Percentiles rank a stretch among this genome's conserved stretches.
Conservation (phyloP, 495 filamentous ascomycete species). For the Oleoguttula mirabilis region DNA sequence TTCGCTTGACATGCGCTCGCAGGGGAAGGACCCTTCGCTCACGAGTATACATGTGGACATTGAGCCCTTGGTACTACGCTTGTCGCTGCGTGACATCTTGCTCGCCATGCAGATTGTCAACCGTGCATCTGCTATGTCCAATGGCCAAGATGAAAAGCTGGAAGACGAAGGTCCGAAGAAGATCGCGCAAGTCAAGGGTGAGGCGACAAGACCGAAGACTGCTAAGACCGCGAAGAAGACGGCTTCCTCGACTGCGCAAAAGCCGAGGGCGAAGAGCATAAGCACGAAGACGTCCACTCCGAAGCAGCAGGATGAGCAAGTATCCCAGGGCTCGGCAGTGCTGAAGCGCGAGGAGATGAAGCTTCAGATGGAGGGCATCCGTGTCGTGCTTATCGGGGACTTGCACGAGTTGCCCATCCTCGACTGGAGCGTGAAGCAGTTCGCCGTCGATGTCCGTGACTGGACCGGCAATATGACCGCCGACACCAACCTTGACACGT, state of each 20-base stretch:
- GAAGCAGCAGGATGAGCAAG: constrained; percentile 21
- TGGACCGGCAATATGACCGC: constrained; percentile 83
- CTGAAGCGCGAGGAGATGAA: constrained; percentile 74
- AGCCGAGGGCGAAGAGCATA: constrained; percentile 33
- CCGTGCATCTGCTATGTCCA: constrained; percentile 81
- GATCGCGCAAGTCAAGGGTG: constrained; percentile 52
- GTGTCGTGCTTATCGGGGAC: constrained; percentile 89
- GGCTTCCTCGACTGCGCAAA: constrained; percentile 52
- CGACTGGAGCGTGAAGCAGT: constrained; percentile 86
- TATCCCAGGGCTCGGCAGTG: constrained; percentile 39
- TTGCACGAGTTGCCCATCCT: constrained; percentile 87
- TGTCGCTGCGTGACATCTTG: constrained; percentile 88
- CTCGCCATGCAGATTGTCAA: constrained; percentile 86
- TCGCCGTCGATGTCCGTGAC: constrained; percentile 69
- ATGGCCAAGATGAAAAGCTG: constrained; percentile 32
- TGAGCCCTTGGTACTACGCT: constrained; percentile 80
- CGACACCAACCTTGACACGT: constrained; percentile 80
- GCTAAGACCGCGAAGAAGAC: constrained; percentile 33
- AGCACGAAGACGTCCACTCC: constrained; percentile 29
- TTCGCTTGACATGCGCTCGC: constrained; percentile 66
- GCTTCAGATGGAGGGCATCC: constrained; percentile 71
- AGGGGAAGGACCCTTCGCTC: constrained; percentile 51
- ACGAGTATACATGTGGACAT: constrained; percentile 78
- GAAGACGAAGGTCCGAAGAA: constrained; percentile 48
- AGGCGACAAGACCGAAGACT: constrained; percentile 1